Evolutionary conservation across 768 basidiomycete species (phyloP).

Genomic region (Megacollybia marginata): DNA sequence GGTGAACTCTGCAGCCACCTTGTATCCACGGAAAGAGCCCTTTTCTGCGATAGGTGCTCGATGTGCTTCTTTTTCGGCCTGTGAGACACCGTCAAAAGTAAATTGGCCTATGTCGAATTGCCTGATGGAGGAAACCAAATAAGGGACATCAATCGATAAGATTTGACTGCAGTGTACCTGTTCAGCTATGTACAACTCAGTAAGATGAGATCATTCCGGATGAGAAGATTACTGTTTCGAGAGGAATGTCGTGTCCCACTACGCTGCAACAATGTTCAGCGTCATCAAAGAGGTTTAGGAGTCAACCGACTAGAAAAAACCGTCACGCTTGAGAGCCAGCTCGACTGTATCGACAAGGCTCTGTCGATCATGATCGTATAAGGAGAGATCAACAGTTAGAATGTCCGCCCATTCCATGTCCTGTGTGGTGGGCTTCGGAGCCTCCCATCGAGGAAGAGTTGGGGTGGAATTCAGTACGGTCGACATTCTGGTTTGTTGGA

Average conservation of each 20-base stretch:
- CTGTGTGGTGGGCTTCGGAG: slow-evolving; percentile 15
- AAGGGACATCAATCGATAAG: background rate
- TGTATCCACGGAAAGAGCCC: slow-evolving; percentile 28
- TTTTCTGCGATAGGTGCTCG: slow-evolving; percentile 24
- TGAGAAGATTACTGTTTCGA: slow-evolving; percentile 13
- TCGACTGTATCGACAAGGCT: slow-evolving; percentile 20
- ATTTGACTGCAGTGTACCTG: background rate
- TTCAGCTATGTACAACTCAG: background rate
- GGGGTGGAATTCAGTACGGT: no score
- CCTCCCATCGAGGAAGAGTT: slow-evolving; percentile 14
- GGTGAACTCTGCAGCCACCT: slow-evolving; percentile 10
- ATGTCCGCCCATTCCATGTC: slow-evolving; percentile 26
- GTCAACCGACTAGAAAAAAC: slow-evolving; percentile 20
- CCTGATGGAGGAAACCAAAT: slow-evolving; percentile 15
- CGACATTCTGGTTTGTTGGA: no score
- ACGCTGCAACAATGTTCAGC: slow-evolving; percentile 7
- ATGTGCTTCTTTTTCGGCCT: slow-evolving; percentile 23
- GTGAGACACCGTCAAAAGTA: slow-evolving; percentile 21
- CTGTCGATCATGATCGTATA: slow-evolving; percentile 18
- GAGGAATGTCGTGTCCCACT: slow-evolving; percentile 21
- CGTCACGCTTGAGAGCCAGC: slow-evolving; percentile 23
- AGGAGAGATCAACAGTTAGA: slow-evolving; percentile 26
- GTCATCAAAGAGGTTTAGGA: no score
- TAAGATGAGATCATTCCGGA: background rate
- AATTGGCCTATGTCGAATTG: slow-evolving; percentile 25